A percentile compares a stretch with the other conserved stretches of the same genome.
phyloP scores from a whole-genome alignment of 768 basidiomycete genomes.

The Bullera alba region DNA sequence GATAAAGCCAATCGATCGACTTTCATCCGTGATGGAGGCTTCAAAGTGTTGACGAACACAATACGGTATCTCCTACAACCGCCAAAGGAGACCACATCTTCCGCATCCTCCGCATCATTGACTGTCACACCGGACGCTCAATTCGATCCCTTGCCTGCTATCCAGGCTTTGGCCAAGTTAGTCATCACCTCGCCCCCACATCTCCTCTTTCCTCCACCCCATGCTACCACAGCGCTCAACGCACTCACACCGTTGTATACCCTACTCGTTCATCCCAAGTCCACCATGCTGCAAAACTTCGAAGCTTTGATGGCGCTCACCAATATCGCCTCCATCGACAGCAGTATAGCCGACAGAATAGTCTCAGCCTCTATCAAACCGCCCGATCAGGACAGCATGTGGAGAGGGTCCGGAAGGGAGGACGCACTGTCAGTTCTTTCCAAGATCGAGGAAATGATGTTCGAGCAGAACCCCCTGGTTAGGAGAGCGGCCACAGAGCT shows the following conservation, averaged over 20 bases:
- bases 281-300: conserved; percentile 74
- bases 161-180: conserved; percentile 87
- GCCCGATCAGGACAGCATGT: not conserved
- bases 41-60: conserved; percentile 51
- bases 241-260: conserved; percentile 73
- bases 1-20: conserved; percentile 69
- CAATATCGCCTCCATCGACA: conserved; percentile 75
- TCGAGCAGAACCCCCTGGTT: conserved; percentile 71
- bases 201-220: conserved; percentile 81
- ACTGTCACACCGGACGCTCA: not conserved
- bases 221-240: conserved; percentile 62
- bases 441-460: conserved; percentile 35
- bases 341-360: conserved; percentile 61
- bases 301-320: conserved; percentile 95
- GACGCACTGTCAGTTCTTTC: conserved; percentile 56
- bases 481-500: conserved; percentile 84
- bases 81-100: not conserved
- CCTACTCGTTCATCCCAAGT: conserved; percentile 62
- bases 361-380: conserved; percentile 42
- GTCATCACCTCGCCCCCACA: conserved; percentile 84
- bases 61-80: conserved; percentile 43
- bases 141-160: conserved; percentile 48
- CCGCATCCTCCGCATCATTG: not conserved
- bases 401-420: conserved; percentile 50
- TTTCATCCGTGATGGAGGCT: conserved; percentile 71